phyloP scores from a whole-genome alignment of 169 alveolate genomes.

The Eimeria falciformis region DNA sequence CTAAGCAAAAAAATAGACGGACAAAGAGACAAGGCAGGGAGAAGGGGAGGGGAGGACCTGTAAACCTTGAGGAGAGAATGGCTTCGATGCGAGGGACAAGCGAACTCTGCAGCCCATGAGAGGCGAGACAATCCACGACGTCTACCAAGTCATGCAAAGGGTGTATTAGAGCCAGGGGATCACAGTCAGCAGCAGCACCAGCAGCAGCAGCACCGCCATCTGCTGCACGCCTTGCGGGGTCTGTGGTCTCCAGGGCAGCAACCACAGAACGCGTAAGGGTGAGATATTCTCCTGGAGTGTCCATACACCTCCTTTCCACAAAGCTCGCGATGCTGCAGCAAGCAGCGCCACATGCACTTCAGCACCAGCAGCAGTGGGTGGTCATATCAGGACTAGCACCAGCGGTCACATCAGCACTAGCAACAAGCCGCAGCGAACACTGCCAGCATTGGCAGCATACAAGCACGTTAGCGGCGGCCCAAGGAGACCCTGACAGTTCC shows the following conservation, averaged over 20 bases:
- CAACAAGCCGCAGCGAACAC: too few species aligned
- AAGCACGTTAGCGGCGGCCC: too few species aligned
- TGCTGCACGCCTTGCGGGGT: too few species aligned
- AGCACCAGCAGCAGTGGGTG: conserved; percentile 7
- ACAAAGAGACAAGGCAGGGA: too few species aligned
- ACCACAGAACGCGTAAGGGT: conserved; percentile 13
- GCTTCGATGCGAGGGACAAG: conserved; percentile 17
- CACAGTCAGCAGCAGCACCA: too few species aligned
- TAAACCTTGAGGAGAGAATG: neutral
- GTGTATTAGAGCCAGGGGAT: conserved; percentile 43
- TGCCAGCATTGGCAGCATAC: neutral
- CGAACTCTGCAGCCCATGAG: conserved; percentile 27
- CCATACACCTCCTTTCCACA: conserved; percentile 7
- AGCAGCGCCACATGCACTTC: neutral
- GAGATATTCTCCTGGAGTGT: conserved; percentile 25
- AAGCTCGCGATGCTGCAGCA: conserved; percentile 47
- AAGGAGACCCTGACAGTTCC: too few species aligned
- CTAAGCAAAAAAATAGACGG: too few species aligned
- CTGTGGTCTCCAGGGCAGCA: conserved; percentile 9
- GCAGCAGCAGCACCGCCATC: too few species aligned
- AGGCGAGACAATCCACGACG: conserved; percentile 23
- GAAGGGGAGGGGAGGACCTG: too few species aligned
- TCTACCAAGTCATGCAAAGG: conserved; percentile 41
- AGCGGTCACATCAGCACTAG: neutral
- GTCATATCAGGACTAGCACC: neutral